Evolutionary conservation across 441 rosid genomes (phyloP).

Genomic region (Flueggea neowawraea): DNA sequence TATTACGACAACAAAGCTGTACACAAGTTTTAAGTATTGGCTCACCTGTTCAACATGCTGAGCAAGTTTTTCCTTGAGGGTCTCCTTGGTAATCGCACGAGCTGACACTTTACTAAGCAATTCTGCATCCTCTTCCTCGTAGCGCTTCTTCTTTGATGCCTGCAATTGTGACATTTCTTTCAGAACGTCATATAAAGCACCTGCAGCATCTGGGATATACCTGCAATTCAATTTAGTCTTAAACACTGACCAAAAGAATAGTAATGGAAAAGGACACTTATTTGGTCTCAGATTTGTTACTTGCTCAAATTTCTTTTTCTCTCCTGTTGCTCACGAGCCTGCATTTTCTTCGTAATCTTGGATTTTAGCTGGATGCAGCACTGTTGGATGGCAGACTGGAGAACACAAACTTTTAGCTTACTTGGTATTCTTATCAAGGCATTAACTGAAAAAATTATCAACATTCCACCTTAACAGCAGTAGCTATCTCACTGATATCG

Average conservation of each 20-base stretch:
- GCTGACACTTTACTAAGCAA: conserved; percentile 57
- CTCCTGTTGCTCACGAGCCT: conserved; percentile 96
- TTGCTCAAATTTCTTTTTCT: conserved; percentile 88
- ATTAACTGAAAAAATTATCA: not conserved
- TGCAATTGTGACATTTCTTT: conserved; percentile 66
- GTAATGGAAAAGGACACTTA: too few relatives aligned
- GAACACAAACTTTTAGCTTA: conserved; percentile 21
- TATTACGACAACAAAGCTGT: not conserved
- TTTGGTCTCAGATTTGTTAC: conserved; percentile 23
- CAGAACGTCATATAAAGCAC: conserved; percentile 73
- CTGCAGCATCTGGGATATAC: conserved; percentile 86
- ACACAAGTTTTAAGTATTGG: conserved; percentile 9
- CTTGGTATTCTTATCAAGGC: conserved; percentile 2
- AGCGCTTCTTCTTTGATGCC: conserved; percentile 57
- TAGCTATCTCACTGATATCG: conserved; percentile 90
- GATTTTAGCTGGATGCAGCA: conserved; percentile 96
- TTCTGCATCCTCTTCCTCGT: conserved; percentile 45
- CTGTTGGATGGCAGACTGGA: conserved; percentile 88
- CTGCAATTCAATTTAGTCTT: conserved; percentile 32
- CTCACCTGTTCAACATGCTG: conserved; percentile 87
- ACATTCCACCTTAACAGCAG: conserved; percentile 82
- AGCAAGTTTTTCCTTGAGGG: conserved; percentile 67
- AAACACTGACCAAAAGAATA: too few relatives aligned
- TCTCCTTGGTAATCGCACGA: conserved; percentile 63
- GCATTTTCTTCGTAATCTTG: conserved; percentile 80